Evolutionary conservation across 345 rosid genomes (phyloP).

Genomic region (Schrenkiella parvula): DNA sequence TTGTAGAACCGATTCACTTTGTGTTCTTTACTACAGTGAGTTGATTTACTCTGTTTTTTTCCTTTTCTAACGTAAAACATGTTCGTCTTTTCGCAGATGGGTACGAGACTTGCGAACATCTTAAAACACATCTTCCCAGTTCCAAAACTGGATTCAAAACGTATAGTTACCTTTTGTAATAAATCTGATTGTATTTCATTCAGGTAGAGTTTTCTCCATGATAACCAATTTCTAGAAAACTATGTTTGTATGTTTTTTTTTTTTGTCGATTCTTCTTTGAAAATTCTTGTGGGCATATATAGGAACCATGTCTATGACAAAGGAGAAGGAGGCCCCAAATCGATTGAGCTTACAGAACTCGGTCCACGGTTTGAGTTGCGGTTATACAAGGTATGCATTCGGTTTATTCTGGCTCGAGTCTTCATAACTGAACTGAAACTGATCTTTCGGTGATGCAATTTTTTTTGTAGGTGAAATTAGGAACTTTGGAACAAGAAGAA

Average conservation of each 20-base stretch:
- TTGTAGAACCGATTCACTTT: not conserved
- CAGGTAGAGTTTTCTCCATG: slow-evolving; percentile 51
- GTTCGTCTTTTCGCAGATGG: slow-evolving; percentile 44
- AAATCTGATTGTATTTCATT: slow-evolving; percentile 78
- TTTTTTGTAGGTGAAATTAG: slow-evolving; percentile 59
- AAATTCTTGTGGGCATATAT: slow-evolving; percentile 20
- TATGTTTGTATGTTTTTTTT: not conserved
- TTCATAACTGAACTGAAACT: not conserved
- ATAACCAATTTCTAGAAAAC: not conserved
- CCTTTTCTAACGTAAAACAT: not conserved
- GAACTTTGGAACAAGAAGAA: slow-evolving; percentile 83
- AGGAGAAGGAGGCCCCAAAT: slow-evolving; percentile 76
- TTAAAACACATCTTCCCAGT: slow-evolving; percentile 88
- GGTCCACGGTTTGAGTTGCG: slow-evolving; percentile 93
- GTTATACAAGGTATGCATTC: slow-evolving; percentile 62
- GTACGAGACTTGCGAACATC: slow-evolving; percentile 72
- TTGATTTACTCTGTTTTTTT: not conserved
- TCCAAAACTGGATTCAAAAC: slow-evolving; percentile 74
- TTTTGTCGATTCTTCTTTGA: not conserved
- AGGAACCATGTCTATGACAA: slow-evolving; percentile 84
- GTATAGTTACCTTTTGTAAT: slow-evolving; percentile 81
- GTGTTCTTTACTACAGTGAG: not conserved
- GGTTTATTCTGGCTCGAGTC: not conserved
- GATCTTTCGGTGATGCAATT: not conserved
- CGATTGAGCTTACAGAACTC: slow-evolving; percentile 73